phyloP scores from a whole-genome alignment of 441 rosid genomes.

The Biscutella laevigata region DNA sequence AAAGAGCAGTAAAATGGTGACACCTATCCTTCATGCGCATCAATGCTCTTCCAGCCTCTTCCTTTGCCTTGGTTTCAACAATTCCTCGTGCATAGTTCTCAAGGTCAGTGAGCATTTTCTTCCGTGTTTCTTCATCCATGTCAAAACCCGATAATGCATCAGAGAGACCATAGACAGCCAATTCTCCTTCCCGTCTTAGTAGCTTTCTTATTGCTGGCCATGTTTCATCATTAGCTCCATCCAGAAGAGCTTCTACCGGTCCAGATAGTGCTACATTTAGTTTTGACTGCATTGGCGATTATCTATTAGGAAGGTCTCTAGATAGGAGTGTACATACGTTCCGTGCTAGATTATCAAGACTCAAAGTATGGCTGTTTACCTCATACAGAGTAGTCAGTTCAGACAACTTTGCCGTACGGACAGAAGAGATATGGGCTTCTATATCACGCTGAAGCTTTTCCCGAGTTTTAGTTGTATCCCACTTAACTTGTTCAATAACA shows the following conservation, averaged over 20 bases:
- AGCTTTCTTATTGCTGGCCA: constrained; percentile 90
- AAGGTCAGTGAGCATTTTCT: constrained; percentile 51
- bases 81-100: constrained; percentile 57
- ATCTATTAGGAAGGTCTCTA: constrained; percentile 12
- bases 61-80: constrained; percentile 85
- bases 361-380: constrained; percentile 37
- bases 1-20: constrained; percentile 11
- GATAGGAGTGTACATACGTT: not conserved
- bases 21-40: constrained; percentile 94
- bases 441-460: constrained; percentile 73
- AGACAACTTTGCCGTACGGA: constrained; percentile 66
- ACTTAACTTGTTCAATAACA: constrained; percentile 69
- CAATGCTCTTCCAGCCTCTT: constrained; percentile 84
- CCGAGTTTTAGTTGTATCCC: constrained; percentile 67
- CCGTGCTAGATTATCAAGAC: constrained; percentile 3
- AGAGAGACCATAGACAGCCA: constrained; percentile 64
- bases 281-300: constrained; percentile 49
- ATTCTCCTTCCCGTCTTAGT: constrained; percentile 57
- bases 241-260: constrained; percentile 91
- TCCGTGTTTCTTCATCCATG: constrained; percentile 56
- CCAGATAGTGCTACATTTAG: constrained; percentile 64
- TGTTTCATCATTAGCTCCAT: constrained; percentile 76
- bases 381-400: constrained; percentile 60
- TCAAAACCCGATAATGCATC: constrained; percentile 69
- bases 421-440: constrained; percentile 69